Evolutionary conservation across 208 protist species (phyloP).

Genomic region (Leishmania gerbilli): DNA sequence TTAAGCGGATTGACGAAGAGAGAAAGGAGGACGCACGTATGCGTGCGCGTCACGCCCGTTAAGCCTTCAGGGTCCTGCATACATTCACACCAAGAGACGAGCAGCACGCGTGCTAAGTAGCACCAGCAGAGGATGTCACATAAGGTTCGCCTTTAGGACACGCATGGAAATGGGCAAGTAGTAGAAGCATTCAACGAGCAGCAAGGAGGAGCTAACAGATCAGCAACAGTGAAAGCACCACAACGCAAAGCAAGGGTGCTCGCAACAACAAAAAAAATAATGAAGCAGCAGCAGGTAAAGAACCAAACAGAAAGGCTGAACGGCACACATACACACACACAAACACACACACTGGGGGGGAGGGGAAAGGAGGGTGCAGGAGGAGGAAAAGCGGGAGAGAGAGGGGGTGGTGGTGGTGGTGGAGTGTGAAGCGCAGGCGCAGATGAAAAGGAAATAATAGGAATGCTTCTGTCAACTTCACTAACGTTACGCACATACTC

Average conservation of each 20-base stretch:
- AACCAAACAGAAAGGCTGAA: background rate
- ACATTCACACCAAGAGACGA: background rate
- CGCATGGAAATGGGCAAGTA: background rate
- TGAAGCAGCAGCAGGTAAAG: background rate
- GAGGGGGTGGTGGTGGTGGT: background rate
- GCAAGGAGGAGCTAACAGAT: background rate
- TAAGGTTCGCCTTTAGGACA: background rate
- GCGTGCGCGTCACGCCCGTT: slow-evolving; percentile 2
- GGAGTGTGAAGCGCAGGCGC: background rate
- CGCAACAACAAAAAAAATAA: background rate
- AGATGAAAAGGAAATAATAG: background rate
- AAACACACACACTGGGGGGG: background rate
- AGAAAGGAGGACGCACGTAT: background rate
- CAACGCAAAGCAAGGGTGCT: background rate
- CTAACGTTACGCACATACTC: background rate
- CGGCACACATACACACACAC: background rate
- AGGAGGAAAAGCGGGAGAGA: background rate
- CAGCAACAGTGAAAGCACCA: background rate
- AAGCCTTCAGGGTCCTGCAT: background rate
- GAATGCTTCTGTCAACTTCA: background rate
- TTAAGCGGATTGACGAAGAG: background rate
- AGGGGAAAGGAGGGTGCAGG: background rate
- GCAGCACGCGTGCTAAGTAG: background rate
- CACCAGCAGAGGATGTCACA: background rate
- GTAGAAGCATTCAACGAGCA: slow-evolving; percentile 4